phyloP scores from a whole-genome alignment of 208 protist species.

The Perkinsela sp. region DNA sequence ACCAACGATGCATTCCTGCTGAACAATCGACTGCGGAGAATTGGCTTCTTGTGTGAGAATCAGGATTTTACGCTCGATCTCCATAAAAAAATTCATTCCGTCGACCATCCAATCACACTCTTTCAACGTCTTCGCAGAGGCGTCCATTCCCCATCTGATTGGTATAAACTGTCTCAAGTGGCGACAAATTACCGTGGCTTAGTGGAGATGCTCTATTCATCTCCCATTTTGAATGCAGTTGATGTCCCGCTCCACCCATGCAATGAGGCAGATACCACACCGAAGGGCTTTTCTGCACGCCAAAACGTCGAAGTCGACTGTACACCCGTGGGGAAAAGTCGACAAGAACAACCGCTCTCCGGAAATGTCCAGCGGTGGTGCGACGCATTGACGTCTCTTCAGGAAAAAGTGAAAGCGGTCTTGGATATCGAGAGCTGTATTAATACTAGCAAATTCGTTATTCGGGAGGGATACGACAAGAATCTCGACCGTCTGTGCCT shows the following conservation, averaged over 20 bases:
- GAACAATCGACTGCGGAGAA: neutral
- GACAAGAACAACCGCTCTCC: neutral
- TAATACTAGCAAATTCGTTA: neutral
- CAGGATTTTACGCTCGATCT: neutral
- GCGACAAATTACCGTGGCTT: neutral
- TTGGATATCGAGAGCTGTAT: neutral
- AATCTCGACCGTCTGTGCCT: neutral
- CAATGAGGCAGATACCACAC: neutral
- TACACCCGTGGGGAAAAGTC: no score
- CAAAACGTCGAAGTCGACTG: no score
- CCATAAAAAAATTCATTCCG: neutral
- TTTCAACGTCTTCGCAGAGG: neutral
- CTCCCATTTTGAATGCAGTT: neutral
- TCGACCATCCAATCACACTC: neutral
- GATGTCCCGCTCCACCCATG: neutral
- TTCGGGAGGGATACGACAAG: neutral
- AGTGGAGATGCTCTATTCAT: neutral
- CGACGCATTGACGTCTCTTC: neutral
- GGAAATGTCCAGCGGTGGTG: neutral
- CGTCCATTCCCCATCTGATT: neutral
- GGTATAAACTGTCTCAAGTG: neutral
- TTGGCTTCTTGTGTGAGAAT: neutral
- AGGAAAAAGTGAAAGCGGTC: neutral
- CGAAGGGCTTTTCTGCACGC: no score
- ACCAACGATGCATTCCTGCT: slow-evolving; percentile 4